Evolutionary conservation across 768 basidiomycete genomes (phyloP).

Genomic region (Dacryopinax primogenitus): DNA sequence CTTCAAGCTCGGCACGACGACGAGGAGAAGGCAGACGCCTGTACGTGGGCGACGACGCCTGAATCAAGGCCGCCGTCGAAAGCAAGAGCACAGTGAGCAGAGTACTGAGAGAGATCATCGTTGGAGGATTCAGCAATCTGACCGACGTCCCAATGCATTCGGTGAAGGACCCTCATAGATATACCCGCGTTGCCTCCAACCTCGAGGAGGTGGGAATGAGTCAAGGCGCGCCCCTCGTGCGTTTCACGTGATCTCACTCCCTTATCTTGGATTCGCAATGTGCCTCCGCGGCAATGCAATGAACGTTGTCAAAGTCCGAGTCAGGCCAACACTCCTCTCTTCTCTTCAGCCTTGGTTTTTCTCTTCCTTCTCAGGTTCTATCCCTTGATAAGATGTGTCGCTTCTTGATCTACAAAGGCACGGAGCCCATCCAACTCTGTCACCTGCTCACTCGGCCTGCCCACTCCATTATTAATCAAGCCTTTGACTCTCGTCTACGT

Average conservation of each 20-base stretch:
- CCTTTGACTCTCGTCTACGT: constrained; percentile 84
- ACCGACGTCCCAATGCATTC: not conserved
- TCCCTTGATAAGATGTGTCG: constrained; percentile 49
- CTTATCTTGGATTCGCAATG: not conserved
- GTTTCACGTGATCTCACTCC: not conserved
- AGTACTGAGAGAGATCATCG: not conserved
- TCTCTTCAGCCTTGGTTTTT: not conserved
- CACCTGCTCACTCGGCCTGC: constrained; percentile 89
- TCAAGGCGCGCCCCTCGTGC: not conserved
- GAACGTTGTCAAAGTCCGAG: not conserved
- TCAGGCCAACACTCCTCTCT: not conserved
- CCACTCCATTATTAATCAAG: constrained; percentile 95
- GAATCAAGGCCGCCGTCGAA: not conserved
- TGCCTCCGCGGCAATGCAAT: constrained; percentile 8
- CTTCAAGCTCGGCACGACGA: not conserved
- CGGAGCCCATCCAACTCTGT: constrained; percentile 79
- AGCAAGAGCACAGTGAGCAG: not conserved
- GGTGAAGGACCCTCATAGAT: not conserved
- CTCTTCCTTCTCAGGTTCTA: not conserved
- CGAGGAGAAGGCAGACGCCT: not conserved
- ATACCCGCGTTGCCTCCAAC: not conserved
- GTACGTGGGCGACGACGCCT: not conserved
- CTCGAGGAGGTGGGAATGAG: not conserved
- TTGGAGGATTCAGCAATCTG: not conserved
- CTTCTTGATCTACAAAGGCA: constrained; percentile 91